These are phyloP conservation scores for Pycnococcus provasolii DNA, from an alignment of 139 green algal genomes.

Conservation along the genomic window DNA sequence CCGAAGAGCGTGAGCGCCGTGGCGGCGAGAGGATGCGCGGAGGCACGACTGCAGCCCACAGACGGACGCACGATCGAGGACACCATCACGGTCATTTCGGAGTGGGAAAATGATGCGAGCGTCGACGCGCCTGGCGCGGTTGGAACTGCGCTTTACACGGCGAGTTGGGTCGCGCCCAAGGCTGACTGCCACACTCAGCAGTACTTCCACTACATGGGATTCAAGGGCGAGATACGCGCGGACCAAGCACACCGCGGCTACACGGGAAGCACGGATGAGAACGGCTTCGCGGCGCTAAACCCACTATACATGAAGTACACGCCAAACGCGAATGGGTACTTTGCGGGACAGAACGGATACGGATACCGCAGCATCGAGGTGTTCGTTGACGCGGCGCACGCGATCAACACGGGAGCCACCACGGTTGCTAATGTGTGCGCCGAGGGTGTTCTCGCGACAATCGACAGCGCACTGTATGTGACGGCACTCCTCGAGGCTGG, in stretches of 20 bases:
- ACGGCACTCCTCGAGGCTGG: slow-evolving; percentile 48
- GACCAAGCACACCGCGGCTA: slow-evolving; percentile 51
- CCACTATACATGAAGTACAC: slow-evolving; percentile 52
- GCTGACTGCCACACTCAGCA: slow-evolving; percentile 50
- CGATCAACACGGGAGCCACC: slow-evolving; percentile 5
- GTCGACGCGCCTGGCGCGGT: background rate
- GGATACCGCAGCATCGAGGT: slow-evolving; percentile 41
- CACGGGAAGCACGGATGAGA: slow-evolving; percentile 34
- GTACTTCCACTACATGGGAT: slow-evolving; percentile 49
- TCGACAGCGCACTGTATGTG: slow-evolving; percentile 22
- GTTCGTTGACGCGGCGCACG: slow-evolving; percentile 26
- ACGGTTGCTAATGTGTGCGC: background rate
- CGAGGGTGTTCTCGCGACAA: slow-evolving; percentile 17
- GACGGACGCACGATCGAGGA: slow-evolving; percentile 37
- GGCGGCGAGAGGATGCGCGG: slow-evolving; percentile 39
- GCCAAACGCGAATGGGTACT: slow-evolving; percentile 35
- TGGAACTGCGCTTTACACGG: slow-evolving; percentile 44
- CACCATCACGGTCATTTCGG: slow-evolving; percentile 50
- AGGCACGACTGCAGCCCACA: slow-evolving; percentile 25
- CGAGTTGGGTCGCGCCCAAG: slow-evolving; percentile 35
- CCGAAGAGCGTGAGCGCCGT: slow-evolving; percentile 42
- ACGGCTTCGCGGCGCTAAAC: slow-evolving; percentile 42
- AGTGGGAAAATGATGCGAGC: slow-evolving; percentile 28
- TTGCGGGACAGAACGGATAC: slow-evolving; percentile 53
- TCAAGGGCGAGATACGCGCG: slow-evolving; percentile 37